These are phyloP conservation scores for Boletus huronensis DNA, from an alignment of 768 basidiomycete species.

Conservation along the genomic window DNA sequence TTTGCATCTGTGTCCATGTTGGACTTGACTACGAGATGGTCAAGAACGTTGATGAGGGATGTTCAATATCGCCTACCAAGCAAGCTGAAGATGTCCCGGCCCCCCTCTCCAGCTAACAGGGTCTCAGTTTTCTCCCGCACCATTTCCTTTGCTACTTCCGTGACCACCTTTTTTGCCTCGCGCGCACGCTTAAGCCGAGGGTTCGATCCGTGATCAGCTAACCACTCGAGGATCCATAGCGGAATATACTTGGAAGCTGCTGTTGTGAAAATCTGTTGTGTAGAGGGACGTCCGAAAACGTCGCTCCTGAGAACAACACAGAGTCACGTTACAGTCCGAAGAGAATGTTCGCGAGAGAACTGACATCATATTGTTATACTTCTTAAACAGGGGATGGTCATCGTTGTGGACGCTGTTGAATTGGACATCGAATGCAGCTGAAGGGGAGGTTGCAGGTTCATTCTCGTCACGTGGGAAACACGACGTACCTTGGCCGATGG, in stretches of 20 bases:
- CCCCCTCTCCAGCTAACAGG: constrained; percentile 14
- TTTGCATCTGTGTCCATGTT: constrained; percentile 28
- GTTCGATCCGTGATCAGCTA: constrained; percentile 29
- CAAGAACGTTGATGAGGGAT: neutral
- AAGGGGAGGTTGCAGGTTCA: neutral
- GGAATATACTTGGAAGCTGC: constrained; percentile 17
- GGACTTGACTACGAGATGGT: constrained; percentile 20
- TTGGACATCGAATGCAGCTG: constrained; percentile 49
- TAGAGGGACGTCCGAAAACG: constrained; percentile 17
- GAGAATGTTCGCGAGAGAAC: neutral
- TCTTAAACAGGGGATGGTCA: constrained; percentile 7
- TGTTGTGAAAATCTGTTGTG: constrained; percentile 15
- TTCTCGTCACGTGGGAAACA: neutral
- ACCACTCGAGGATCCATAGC: constrained; percentile 27
- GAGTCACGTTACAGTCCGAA: constrained; percentile 4
- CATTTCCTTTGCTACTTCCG: constrained; percentile 13
- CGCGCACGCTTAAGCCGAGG: constrained; percentile 21
- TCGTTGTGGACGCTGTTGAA: constrained; percentile 31
- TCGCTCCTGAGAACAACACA: constrained; percentile 20
- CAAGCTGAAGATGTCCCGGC: constrained; percentile 28
- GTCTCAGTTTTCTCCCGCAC: constrained; percentile 15
- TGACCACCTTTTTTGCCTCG: constrained; percentile 1
- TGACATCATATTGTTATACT: constrained; percentile 13
- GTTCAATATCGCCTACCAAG: constrained; percentile 32
- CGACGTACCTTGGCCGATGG: constrained; percentile 44